phyloP scores from a whole-genome alignment of 768 basidiomycete species.

The Tylopilus sp. region DNA sequence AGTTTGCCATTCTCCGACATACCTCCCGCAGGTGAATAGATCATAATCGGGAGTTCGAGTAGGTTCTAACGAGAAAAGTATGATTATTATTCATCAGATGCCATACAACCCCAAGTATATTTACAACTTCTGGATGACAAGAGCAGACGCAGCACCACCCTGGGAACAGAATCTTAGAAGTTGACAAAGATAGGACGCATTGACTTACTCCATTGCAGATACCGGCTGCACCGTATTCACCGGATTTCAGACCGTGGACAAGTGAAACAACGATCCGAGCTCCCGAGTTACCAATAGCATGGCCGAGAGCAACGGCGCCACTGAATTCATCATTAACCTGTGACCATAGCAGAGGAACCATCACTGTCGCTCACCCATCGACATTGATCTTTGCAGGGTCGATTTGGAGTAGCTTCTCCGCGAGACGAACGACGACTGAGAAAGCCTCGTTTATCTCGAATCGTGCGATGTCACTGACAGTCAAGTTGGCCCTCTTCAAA shows the following conservation, averaged over 20 bases:
- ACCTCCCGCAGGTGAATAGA: slow-evolving; percentile 7
- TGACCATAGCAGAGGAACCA: slow-evolving; percentile 1
- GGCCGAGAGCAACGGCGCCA: slow-evolving; percentile 94
- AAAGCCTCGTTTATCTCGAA: slow-evolving; percentile 99
- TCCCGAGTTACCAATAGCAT: slow-evolving; percentile 96
- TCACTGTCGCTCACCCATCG: slow-evolving; percentile 58
- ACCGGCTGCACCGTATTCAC: slow-evolving; percentile 93
- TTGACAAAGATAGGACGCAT: slow-evolving; percentile 1
- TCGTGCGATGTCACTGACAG: slow-evolving; percentile 76
- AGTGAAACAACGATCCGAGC: slow-evolving; percentile 92
- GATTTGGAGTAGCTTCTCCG: slow-evolving; percentile 82
- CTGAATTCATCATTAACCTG: slow-evolving; percentile 39
- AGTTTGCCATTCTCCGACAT: slow-evolving; percentile 12
- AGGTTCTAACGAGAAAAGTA: neutral
- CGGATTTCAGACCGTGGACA: slow-evolving; percentile 84
- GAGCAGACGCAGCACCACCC: slow-evolving; percentile 91
- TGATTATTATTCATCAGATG: slow-evolving; percentile 18
- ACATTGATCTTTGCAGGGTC: slow-evolving; percentile 88
- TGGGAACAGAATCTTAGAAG: slow-evolving; percentile 32
- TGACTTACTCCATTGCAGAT: slow-evolving; percentile 92
- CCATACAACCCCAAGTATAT: slow-evolving; percentile 13
- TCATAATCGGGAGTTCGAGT: neutral
- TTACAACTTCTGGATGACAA: slow-evolving; percentile 86
- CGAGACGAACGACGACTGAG: slow-evolving; percentile 88
- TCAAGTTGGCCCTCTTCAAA: slow-evolving; percentile 81